Evolutionary conservation across 768 basidiomycete genomes (phyloP).

Genomic region (Kwoniella europaea): DNA sequence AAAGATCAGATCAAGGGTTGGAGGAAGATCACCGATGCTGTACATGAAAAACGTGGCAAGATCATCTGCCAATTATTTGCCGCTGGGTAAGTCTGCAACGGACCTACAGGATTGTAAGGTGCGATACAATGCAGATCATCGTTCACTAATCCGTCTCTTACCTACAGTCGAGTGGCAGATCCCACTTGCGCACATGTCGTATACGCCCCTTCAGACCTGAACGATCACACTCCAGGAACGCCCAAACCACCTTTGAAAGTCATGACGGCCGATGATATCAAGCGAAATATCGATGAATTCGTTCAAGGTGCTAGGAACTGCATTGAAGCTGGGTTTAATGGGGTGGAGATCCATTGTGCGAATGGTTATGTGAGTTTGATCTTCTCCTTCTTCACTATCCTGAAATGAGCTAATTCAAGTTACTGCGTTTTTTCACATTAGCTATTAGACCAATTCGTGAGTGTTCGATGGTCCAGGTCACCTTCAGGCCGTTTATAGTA

Average conservation of each 20-base stretch:
- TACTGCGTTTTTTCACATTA: slow-evolving; percentile 48
- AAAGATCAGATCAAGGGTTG: slow-evolving; percentile 66
- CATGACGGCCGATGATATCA: slow-evolving; percentile 61
- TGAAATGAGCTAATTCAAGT: slow-evolving; percentile 16
- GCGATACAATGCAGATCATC: neutral
- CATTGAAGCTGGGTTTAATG: slow-evolving; percentile 71
- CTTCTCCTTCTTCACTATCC: too few species aligned
- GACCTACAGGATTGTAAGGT: neutral
- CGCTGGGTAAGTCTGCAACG: slow-evolving; percentile 55
- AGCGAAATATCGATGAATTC: slow-evolving; percentile 60
- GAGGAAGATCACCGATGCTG: slow-evolving; percentile 65
- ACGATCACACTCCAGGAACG: slow-evolving; percentile 4
- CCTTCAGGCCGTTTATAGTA: slow-evolving; percentile 55
- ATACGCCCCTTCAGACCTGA: neutral
- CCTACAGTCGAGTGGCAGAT: slow-evolving; percentile 11
- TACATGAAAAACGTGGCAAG: slow-evolving; percentile 65
- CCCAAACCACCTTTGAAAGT: slow-evolving; percentile 2
- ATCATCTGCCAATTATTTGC: slow-evolving; percentile 69
- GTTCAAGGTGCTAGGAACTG: slow-evolving; percentile 67
- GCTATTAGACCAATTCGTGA: slow-evolving; percentile 65
- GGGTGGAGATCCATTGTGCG: slow-evolving; percentile 62
- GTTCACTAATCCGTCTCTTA: too few species aligned
- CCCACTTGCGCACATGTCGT: neutral
- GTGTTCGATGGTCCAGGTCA: neutral
- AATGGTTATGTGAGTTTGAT: slow-evolving; percentile 56